Evolutionary conservation across 192 early-diverging fungal genomes (phyloP).

Genomic region (Allomyces macrogynus): DNA sequence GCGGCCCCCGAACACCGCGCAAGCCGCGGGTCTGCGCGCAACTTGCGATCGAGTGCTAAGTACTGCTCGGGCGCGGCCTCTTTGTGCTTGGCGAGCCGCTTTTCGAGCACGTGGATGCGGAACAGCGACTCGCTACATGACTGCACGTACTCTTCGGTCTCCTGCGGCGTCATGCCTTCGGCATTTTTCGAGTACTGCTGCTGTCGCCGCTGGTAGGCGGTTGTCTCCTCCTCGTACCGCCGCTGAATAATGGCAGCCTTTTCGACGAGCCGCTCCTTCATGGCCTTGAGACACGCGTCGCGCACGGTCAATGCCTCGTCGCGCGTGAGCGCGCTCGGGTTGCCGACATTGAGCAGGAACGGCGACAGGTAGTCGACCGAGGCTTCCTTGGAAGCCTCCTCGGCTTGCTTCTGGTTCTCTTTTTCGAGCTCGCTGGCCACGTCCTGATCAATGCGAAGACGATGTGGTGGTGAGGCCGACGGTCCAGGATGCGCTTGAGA

Average conservation of each 20-base stretch:
- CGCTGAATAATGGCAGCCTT: slow-evolving; percentile 36
- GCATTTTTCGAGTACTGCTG: slow-evolving; percentile 29
- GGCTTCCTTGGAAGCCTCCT: slow-evolving; percentile 24
- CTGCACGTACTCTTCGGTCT: slow-evolving; percentile 34
- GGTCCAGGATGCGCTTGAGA: too few species aligned
- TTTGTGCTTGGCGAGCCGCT: slow-evolving; percentile 37
- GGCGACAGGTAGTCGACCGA: slow-evolving; percentile 37
- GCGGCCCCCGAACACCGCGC: too few species aligned
- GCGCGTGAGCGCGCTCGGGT: slow-evolving; percentile 16
- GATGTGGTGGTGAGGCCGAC: too few species aligned
- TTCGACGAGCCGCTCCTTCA: slow-evolving; percentile 30
- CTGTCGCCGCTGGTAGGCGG: slow-evolving; percentile 30
- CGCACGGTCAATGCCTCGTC: slow-evolving; percentile 23
- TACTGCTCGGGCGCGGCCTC: slow-evolving; percentile 27
- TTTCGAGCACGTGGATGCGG: slow-evolving; percentile 36
- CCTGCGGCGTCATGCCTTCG: slow-evolving; percentile 32
- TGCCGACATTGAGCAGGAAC: slow-evolving; percentile 29
- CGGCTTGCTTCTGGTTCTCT: slow-evolving; percentile 26
- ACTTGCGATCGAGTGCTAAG: slow-evolving; percentile 22
- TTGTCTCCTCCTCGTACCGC: slow-evolving; percentile 28
- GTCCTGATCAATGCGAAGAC: slow-evolving; percentile 11
- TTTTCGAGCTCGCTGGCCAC: slow-evolving; percentile 7
- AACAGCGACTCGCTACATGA: slow-evolving; percentile 38
- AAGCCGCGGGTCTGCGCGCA: slow-evolving; percentile 20
- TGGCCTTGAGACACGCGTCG: slow-evolving; percentile 25